A percentile compares a stretch with the other conserved stretches of the same genome.
phyloP scores from a whole-genome alignment of 805 yeast species.

The Scheffersomyces coipomensis region DNA sequence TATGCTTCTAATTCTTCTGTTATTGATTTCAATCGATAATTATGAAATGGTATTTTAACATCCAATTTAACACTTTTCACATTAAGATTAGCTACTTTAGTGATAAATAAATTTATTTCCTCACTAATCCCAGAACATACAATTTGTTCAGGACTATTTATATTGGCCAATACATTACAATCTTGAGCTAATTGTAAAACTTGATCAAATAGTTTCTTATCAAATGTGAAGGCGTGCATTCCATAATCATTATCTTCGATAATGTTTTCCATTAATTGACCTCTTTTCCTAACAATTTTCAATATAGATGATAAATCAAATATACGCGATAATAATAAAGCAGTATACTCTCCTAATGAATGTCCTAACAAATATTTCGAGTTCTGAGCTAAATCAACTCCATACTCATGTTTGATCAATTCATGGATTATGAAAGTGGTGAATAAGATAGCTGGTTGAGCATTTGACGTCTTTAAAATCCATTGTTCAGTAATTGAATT shows the following conservation, averaged over 20 bases:
- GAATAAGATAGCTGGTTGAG: constrained; percentile 54
- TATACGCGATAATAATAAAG: constrained; percentile 35
- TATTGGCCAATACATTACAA: constrained; percentile 43
- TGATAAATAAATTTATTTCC: constrained; percentile 21
- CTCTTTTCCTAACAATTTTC: constrained; percentile 44
- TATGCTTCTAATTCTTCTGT: constrained; percentile 24
- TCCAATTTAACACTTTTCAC: constrained; percentile 26
- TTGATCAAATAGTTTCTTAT: constrained; percentile 17
- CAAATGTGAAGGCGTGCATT: constrained; percentile 35
- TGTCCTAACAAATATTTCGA: constrained; percentile 40
- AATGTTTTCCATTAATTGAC: constrained; percentile 38
- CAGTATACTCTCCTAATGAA: constrained; percentile 52
- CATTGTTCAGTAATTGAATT: constrained; percentile 12
- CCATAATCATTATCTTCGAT: constrained; percentile 19
- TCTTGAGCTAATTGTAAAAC: constrained; percentile 16
- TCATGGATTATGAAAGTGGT: constrained; percentile 33
- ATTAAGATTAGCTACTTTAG: constrained; percentile 12
- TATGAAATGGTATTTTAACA: constrained; percentile 54
- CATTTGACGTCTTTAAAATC: constrained; percentile 38
- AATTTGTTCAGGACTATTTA: constrained; percentile 41
- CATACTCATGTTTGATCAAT: constrained; percentile 15
- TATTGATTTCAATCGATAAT: constrained; percentile 35
- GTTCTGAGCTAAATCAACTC: constrained; percentile 14
- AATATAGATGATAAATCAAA: constrained; percentile 33
- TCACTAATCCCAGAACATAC: constrained; percentile 42